These are phyloP conservation scores for Cystobasidium onofrii DNA, from an alignment of 768 basidiomycete species.

Conservation along the genomic window DNA sequence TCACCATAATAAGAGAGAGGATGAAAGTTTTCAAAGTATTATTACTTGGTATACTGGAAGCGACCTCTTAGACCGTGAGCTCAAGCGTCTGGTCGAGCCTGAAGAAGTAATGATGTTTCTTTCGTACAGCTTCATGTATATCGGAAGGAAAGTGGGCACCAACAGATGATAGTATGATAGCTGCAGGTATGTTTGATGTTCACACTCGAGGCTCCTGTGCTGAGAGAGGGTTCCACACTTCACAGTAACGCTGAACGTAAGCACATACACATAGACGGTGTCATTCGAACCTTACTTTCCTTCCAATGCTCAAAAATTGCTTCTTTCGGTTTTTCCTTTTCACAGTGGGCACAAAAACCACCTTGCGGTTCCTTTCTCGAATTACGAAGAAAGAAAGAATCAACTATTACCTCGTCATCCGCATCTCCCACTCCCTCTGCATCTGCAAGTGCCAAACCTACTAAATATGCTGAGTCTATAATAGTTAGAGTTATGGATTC, in stretches of 20 bases:
- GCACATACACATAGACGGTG: too few species aligned
- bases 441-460: not conserved
- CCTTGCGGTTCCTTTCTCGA: slow-evolving; percentile 7
- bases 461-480: not conserved
- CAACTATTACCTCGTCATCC: too few species aligned
- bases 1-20: not conserved
- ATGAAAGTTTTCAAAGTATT: not conserved
- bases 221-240: not conserved
- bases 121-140: slow-evolving; percentile 2
- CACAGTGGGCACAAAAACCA: not conserved
- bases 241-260: slow-evolving; percentile 9
- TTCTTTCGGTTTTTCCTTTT: not conserved
- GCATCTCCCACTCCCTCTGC: too few species aligned
- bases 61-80: not conserved
- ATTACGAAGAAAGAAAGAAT: slow-evolving; percentile 1
- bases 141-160: not conserved
- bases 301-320: not conserved
- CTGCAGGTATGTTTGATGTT: slow-evolving; percentile 8
- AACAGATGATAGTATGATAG: slow-evolving; percentile 12
- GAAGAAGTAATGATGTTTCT: not conserved
- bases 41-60: slow-evolving; percentile 21
- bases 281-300: too few species aligned
- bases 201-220: too few species aligned
- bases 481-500: not conserved
- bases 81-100: not conserved